Percentiles rank a stretch among this genome's conserved stretches.
phyloP scores from a whole-genome alignment of 2,329 filamentous ascomycete species.

The Clathrospora elynae region DNA sequence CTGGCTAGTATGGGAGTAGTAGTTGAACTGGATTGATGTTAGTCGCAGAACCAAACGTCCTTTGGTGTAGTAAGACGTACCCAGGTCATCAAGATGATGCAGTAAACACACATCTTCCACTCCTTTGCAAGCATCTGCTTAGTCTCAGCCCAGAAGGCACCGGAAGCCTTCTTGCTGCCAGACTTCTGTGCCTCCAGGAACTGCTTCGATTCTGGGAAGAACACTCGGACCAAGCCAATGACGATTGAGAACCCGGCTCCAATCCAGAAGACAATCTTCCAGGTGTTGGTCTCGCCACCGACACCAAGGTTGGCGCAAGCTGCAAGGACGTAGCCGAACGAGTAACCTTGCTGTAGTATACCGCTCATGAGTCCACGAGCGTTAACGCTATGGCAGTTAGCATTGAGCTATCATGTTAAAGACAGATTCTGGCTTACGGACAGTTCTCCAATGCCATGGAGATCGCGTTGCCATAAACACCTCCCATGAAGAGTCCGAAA shows the following conservation, averaged over 20 bases:
- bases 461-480: conserved; percentile 78
- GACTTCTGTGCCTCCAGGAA: conserved; percentile 71
- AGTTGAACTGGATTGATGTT: conserved; percentile 54
- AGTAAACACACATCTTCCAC: conserved; percentile 80
- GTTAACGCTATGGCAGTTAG: conserved; percentile 49
- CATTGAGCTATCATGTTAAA: conserved; percentile 21
- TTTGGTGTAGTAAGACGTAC: conserved; percentile 27
- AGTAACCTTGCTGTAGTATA: conserved; percentile 81
- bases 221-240: conserved; percentile 69
- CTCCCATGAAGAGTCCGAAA: conserved; percentile 81
- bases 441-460: conserved; percentile 79
- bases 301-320: conserved; percentile 77
- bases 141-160: conserved; percentile 70
- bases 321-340: conserved; percentile 78
- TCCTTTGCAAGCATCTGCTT: conserved; percentile 70
- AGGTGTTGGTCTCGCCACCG: conserved; percentile 65
- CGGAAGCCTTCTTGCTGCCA: conserved; percentile 57
- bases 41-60: conserved; percentile 1
- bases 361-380: conserved; percentile 81
- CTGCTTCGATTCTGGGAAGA: conserved; percentile 75
- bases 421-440: conserved; percentile 54
- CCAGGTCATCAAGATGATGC: conserved; percentile 77
- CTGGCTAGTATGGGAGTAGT: conserved; percentile 77
- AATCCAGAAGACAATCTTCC: conserved; percentile 79
- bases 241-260: conserved; percentile 69